Conservation (phyloP, 768 basidiomycete species). For the Leccinum uliginosum region DNA sequence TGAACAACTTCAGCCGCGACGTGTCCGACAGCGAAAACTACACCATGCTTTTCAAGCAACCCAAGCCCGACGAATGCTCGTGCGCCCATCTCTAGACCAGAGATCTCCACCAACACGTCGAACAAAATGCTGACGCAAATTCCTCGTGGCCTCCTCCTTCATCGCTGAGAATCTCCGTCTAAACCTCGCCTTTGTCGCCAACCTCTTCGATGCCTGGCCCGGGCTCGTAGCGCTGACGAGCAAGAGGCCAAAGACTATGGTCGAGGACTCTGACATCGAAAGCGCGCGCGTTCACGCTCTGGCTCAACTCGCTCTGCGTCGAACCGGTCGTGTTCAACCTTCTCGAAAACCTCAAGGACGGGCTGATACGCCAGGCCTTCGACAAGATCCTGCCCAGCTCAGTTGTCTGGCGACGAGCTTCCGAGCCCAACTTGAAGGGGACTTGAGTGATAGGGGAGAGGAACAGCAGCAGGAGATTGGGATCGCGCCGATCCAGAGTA, state of each 20-base stretch:
- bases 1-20: constrained; percentile 96
- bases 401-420: constrained; percentile 92
- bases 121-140: constrained; percentile 96
- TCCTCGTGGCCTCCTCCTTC: constrained; percentile 87
- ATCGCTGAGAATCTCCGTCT: constrained; percentile 90
- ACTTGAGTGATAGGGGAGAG: constrained; percentile 37
- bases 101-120: constrained; percentile 83
- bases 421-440: constrained; percentile 62
- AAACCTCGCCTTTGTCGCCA: constrained; percentile 97
- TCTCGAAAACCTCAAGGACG: constrained; percentile 94
- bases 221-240: constrained; percentile 93
- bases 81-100: constrained; percentile 80
- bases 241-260: constrained; percentile 89
- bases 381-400: constrained; percentile 92
- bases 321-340: constrained; percentile 95
- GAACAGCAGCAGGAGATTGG: constrained; percentile 72
- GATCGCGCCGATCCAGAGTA: constrained; percentile 77
- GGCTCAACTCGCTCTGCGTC: constrained; percentile 96
- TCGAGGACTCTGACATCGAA: constrained; percentile 98
- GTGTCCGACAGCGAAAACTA: constrained; percentile 97
- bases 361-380: constrained; percentile 91
- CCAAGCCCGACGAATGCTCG: constrained; percentile 92
- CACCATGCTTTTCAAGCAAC: constrained; percentile 91
- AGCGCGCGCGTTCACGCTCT: constrained; percentile 94
- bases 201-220: constrained; percentile 97